These are phyloP conservation scores for Sporobolomyces pararoseus DNA, from an alignment of 768 basidiomycete species.

Conservation along the genomic window DNA sequence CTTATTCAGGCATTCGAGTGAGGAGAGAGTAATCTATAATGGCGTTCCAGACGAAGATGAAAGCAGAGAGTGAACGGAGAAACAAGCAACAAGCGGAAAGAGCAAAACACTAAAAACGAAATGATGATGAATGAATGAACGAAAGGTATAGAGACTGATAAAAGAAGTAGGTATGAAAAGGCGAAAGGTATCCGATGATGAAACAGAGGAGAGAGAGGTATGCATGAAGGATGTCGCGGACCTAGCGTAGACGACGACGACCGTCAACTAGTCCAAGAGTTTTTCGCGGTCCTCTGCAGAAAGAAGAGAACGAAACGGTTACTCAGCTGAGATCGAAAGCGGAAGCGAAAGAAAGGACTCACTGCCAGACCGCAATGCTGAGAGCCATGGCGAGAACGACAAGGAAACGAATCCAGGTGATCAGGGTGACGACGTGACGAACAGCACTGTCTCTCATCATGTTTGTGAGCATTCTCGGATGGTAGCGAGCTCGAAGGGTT, in stretches of 20 bases:
- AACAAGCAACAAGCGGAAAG: background rate
- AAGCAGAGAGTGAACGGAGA: background rate
- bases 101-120: background rate
- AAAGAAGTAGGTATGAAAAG: background rate
- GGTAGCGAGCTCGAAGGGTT: constrained; percentile 30
- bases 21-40: background rate
- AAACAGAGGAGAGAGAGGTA: background rate
- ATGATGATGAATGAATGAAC: background rate
- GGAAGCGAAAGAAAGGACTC: background rate
- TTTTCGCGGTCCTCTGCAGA: constrained; percentile 38
- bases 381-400: constrained; percentile 30
- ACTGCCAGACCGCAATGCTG: constrained; percentile 35
- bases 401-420: constrained; percentile 32
- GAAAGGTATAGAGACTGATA: background rate
- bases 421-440: constrained; percentile 9
- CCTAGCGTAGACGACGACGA: constrained; percentile 18
- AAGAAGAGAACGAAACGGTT: background rate
- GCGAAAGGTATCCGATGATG: background rate
- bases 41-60: background rate
- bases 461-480: constrained; percentile 27
- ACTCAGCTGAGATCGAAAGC: background rate
- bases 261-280: constrained; percentile 31
- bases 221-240: too few species aligned
- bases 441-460: constrained; percentile 28
- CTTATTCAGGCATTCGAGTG: background rate